A percentile compares a stretch with the other conserved stretches of the same genome.
phyloP scores from a whole-genome alignment of 805 yeast species.

The Blastobotrys americana region DNA sequence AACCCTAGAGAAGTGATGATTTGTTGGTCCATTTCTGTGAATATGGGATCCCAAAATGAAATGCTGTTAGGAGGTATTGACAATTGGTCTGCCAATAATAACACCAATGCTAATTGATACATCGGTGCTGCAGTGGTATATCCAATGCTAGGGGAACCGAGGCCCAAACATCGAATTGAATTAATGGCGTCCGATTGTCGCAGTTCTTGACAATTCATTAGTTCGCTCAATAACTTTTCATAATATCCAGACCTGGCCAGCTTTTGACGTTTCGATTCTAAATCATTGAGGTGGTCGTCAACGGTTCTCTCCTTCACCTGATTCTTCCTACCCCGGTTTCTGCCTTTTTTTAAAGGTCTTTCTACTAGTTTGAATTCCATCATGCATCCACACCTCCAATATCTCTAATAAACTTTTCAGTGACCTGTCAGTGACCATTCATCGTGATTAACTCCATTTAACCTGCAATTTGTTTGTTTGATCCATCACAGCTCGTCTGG shows the following conservation, averaged over 20 bases:
- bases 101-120: slow-evolving; percentile 57
- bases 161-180: slow-evolving; percentile 46
- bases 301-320: slow-evolving; percentile 17
- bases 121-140: slow-evolving; percentile 52
- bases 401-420: too few relatives aligned
- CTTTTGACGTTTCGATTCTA: neutral
- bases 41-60: slow-evolving; percentile 61
- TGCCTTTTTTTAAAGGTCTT: slow-evolving; percentile 6
- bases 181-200: slow-evolving; percentile 6
- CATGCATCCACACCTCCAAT: too few relatives aligned
- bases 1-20: slow-evolving; percentile 28
- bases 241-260: neutral
- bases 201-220: slow-evolving; percentile 7
- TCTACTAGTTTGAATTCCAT: slow-evolving; percentile 4
- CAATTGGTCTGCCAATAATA: slow-evolving; percentile 33
- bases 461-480: too few relatives aligned
- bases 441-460: too few relatives aligned
- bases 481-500: too few relatives aligned
- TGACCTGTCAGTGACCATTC: too few relatives aligned
- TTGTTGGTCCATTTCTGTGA: slow-evolving; percentile 39
- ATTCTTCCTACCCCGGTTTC: slow-evolving; percentile 7
- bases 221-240: neutral
- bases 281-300: slow-evolving; percentile 10
- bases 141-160: slow-evolving; percentile 47
- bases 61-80: slow-evolving; percentile 26